These are phyloP conservation scores for Galium porrigens DNA, from an alignment of 305 asterid species.

Conservation along the genomic window DNA sequence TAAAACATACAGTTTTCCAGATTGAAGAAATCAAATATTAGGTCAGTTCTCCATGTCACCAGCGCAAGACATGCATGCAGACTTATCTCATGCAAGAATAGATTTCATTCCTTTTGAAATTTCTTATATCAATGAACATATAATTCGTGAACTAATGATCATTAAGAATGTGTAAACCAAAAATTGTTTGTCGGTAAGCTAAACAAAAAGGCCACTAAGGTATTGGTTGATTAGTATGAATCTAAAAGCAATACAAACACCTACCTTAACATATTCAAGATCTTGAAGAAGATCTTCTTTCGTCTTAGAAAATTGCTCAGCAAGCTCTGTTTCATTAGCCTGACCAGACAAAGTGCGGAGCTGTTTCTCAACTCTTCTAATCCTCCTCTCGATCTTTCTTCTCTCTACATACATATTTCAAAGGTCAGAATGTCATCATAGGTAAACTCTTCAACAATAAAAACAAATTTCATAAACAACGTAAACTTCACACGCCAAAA, in stretches of 20 bases:
- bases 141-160: not conserved
- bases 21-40: not conserved
- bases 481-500: conserved; percentile 1
- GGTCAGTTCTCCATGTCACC: not conserved
- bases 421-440: conserved; percentile 11
- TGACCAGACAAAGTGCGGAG: conserved; percentile 52
- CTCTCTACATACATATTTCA: conserved; percentile 39
- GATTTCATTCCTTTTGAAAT: not conserved
- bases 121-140: not conserved
- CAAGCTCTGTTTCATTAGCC: conserved; percentile 51
- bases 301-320: conserved; percentile 54
- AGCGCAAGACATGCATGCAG: no score
- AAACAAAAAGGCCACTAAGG: not conserved
- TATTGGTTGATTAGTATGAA: not conserved
- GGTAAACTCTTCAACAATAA: not conserved
- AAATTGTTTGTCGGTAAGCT: not conserved
- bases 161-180: not conserved
- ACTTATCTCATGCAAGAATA: not conserved
- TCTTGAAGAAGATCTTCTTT: conserved; percentile 41
- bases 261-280: conserved; percentile 86
- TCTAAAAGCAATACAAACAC: conserved; percentile 7
- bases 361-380: conserved; percentile 72
- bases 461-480: not conserved
- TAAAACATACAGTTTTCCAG: not conserved
- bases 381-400: conserved; percentile 69